phyloP scores from a whole-genome alignment of 257 asterid genomes.

The Sherardia arvensis region DNA sequence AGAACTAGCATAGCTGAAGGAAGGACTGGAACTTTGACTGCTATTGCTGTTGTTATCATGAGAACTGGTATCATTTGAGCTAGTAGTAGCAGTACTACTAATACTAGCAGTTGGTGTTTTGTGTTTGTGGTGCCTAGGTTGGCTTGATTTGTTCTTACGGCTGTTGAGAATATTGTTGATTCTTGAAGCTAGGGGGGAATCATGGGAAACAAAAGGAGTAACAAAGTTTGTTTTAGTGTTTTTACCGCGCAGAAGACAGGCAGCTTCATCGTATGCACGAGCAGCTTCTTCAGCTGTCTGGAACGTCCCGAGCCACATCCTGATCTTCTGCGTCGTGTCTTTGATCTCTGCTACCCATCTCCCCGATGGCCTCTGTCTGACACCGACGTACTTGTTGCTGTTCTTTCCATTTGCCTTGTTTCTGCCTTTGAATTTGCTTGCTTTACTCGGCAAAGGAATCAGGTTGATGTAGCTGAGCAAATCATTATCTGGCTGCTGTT shows the following conservation, averaged over 20 bases:
- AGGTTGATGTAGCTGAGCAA: background rate
- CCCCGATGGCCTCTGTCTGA: constrained; percentile 66
- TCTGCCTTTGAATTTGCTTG: constrained; percentile 30
- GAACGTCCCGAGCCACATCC: constrained; percentile 73
- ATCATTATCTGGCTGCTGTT: constrained; percentile 10
- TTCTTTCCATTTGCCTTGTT: constrained; percentile 13
- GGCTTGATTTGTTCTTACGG: constrained; percentile 17
- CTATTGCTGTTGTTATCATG: background rate
- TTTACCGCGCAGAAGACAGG: constrained; percentile 55
- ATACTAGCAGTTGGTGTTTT: background rate
- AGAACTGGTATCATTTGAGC: background rate
- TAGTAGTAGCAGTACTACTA: background rate
- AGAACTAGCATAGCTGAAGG: background rate
- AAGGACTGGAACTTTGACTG: constrained; percentile 9
- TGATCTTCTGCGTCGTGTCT: constrained; percentile 56
- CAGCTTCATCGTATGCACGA: constrained; percentile 62
- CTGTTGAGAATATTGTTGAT: constrained; percentile 37
- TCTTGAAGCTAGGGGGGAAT: constrained; percentile 54
- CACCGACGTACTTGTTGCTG: constrained; percentile 43
- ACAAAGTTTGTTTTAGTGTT: constrained; percentile 53
- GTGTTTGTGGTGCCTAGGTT: background rate
- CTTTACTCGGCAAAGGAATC: constrained; percentile 8
- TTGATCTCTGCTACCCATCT: constrained; percentile 74
- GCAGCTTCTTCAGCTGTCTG: constrained; percentile 60
- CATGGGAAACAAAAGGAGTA: constrained; percentile 29